These are phyloP conservation scores for Saccharomyces hybrid DNA, from an alignment of 1,139 yeast species.

Conservation along the genomic window DNA sequence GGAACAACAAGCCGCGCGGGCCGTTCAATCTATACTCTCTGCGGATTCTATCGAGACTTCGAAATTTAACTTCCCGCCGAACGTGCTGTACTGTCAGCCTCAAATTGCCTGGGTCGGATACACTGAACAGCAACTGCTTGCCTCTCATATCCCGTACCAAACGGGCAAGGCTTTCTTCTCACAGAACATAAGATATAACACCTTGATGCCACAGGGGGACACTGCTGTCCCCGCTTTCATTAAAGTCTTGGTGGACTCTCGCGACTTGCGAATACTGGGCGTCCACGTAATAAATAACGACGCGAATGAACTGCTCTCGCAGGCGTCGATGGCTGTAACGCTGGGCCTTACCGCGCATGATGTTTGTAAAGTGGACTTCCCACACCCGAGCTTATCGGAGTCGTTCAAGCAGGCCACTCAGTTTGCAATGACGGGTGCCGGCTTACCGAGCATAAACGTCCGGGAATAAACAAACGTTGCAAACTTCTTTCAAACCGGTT, in stretches of 20 bases:
- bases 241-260: neutral
- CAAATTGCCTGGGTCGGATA: neutral
- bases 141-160: neutral
- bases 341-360: neutral
- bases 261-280: neutral
- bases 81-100: neutral
- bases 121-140: neutral
- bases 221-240: neutral
- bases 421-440: neutral
- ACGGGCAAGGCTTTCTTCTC: neutral
- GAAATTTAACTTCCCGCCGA: neutral
- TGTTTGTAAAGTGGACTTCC: neutral
- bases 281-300: neutral
- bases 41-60: neutral
- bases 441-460: neutral
- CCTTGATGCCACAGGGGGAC: neutral
- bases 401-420: neutral
- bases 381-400: neutral
- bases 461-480: conserved; percentile 6
- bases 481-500: conserved; percentile 2
- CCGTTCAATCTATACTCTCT: neutral
- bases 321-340: neutral
- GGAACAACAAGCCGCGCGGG: neutral
- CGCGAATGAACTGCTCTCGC: neutral
- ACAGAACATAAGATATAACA: neutral